These are phyloP conservation scores for Sugiyamaella sp. DNA, from an alignment of 1,139 yeast genomes.

Conservation along the genomic window DNA sequence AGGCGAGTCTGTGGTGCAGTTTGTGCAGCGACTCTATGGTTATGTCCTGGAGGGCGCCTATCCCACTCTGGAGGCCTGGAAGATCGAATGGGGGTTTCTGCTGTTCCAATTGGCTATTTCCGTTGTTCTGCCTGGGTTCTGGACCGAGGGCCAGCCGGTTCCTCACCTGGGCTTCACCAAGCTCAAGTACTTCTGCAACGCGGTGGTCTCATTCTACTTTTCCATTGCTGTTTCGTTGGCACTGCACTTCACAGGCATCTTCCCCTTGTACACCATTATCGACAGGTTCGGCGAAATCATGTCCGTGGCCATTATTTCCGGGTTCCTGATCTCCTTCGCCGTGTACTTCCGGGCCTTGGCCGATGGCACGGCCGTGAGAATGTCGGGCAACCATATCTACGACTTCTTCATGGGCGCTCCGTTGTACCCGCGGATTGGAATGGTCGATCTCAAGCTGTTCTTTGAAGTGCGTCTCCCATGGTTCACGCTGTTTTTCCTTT, in stretches of 20 bases:
- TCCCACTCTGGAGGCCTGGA: slow-evolving; percentile 71
- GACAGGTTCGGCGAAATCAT: slow-evolving; percentile 89
- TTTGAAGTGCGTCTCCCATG: slow-evolving; percentile 97
- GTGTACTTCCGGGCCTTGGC: slow-evolving; percentile 59
- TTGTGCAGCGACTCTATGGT: slow-evolving; percentile 51
- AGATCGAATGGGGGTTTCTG: slow-evolving; percentile 70
- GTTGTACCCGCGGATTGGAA: slow-evolving; percentile 91
- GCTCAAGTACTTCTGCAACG: slow-evolving; percentile 91
- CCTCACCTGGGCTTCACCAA: slow-evolving; percentile 76
- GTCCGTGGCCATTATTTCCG: slow-evolving; percentile 85
- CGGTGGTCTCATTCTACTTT: slow-evolving; percentile 79
- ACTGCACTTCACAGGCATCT: slow-evolving; percentile 73
- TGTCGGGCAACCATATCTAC: slow-evolving; percentile 89
- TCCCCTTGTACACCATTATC: slow-evolving; percentile 70
- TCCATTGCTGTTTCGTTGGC: slow-evolving; percentile 59
- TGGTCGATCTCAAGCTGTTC: slow-evolving; percentile 91
- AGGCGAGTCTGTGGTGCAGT: slow-evolving; percentile 62
- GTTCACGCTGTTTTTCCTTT: slow-evolving; percentile 83
- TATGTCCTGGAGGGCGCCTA: slow-evolving; percentile 60
- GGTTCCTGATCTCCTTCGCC: slow-evolving; percentile 69
- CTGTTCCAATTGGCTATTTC: slow-evolving; percentile 74
- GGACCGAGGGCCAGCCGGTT: slow-evolving; percentile 94
- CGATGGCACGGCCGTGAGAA: slow-evolving; percentile 62
- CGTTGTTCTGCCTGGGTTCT: slow-evolving; percentile 88
- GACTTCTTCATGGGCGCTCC: slow-evolving; percentile 98